phyloP scores from a whole-genome alignment of 2,329 filamentous ascomycete genomes.

The Venturia oleaginea region DNA sequence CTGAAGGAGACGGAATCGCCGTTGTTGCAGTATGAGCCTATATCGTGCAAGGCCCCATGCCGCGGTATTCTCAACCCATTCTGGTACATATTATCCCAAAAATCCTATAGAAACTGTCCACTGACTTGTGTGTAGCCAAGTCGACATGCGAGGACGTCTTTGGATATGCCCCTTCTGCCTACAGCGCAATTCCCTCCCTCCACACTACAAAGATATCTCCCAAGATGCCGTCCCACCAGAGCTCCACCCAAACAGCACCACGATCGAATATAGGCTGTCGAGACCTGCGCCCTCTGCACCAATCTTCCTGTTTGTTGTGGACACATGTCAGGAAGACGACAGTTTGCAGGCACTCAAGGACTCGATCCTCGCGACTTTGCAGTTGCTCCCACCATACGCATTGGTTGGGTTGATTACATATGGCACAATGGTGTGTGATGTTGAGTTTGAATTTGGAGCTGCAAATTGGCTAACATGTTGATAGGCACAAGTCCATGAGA shows the following conservation, averaged over 20 bases:
- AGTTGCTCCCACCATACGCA: conserved; percentile 69
- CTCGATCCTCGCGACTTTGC: conserved; percentile 77
- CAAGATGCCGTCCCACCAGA: conserved; percentile 74
- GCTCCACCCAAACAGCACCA: conserved; percentile 72
- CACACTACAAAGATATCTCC: conserved; percentile 86
- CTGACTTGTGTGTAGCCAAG: conserved; percentile 49
- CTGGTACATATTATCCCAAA: conserved; percentile 52
- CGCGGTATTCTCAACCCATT: conserved; percentile 94
- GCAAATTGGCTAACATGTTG: conserved; percentile 16
- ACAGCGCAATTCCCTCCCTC: conserved; percentile 70
- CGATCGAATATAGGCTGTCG: conserved; percentile 79
- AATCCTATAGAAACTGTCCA: background rate
- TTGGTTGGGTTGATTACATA: conserved; percentile 78
- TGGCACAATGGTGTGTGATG: conserved; percentile 66
- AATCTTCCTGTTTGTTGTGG: conserved; percentile 80
- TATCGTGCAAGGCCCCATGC: conserved; percentile 93
- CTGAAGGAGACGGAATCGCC: conserved; percentile 87
- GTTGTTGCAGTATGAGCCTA: conserved; percentile 87
- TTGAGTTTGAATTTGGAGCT: conserved; percentile 30
- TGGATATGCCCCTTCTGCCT: conserved; percentile 89
- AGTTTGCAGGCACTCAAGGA: conserved; percentile 76
- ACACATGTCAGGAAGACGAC: conserved; percentile 83
- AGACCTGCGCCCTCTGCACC: conserved; percentile 76
- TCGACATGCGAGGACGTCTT: conserved; percentile 72
- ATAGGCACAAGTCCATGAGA: conserved; percentile 78